phyloP scores from a whole-genome alignment of 2,329 filamentous ascomycete species.

The Phyllosticta ampelicida region DNA sequence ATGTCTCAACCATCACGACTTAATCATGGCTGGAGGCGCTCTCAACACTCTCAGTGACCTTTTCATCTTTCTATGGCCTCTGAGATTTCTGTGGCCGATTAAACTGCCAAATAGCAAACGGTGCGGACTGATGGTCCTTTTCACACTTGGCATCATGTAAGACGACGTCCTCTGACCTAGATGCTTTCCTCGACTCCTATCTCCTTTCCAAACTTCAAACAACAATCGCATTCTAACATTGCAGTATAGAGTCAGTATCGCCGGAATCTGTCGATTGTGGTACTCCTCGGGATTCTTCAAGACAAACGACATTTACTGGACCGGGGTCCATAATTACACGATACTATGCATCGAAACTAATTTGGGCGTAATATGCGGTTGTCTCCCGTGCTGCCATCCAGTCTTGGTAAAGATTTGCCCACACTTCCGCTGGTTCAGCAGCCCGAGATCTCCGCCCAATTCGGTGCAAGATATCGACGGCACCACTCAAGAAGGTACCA shows the following conservation, averaged over 20 bases:
- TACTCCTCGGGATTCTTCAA: constrained; percentile 19
- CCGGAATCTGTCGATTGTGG: constrained; percentile 20
- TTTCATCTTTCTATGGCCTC: constrained; percentile 23
- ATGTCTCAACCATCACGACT: constrained; percentile 19
- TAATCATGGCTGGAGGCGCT: constrained; percentile 17
- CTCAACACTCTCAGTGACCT: constrained; percentile 24
- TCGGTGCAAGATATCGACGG: background rate
- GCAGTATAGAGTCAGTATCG: constrained; percentile 17
- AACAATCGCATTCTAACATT: background rate
- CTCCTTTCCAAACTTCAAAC: background rate
- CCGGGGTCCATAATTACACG: constrained; percentile 18
- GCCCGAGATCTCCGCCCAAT: background rate
- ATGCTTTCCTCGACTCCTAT: too few species aligned
- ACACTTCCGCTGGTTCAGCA: background rate
- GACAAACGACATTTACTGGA: constrained; percentile 20
- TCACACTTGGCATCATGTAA: constrained; percentile 17
- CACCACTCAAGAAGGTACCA: background rate
- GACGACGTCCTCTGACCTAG: background rate
- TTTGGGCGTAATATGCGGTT: constrained; percentile 22
- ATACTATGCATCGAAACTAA: constrained; percentile 20
- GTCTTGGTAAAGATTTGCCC: constrained; percentile 13
- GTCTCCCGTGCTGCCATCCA: constrained; percentile 23
- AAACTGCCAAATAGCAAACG: constrained; percentile 20
- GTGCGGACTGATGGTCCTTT: constrained; percentile 21
- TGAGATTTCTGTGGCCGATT: constrained; percentile 18